Base-by-base conservation (phyloP, 2,329 filamentous ascomycete genomes). In the Pyrenochaeta sp. region DNA sequence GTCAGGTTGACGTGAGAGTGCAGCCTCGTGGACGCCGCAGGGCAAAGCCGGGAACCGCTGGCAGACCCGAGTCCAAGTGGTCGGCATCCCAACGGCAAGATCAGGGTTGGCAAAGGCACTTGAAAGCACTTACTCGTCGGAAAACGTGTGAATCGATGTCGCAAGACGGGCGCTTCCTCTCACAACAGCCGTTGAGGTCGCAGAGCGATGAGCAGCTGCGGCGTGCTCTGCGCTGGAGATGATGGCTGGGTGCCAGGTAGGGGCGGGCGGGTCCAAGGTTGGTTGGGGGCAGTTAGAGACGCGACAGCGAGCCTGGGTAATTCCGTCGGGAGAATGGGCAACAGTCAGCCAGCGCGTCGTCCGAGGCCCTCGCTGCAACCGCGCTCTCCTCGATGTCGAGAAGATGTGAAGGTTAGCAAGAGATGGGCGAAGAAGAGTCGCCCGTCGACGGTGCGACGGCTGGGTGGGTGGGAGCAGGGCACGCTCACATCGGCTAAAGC, bases 1-100 rank as follows among this genome's bases (percentile, higher is more conserved):
- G 50, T 52, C 42, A 34, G 37, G 43, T 44, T 58, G 54, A 25
- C 49, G 45, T 54, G 48, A 19, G 19, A 36, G 27, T 32, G 34
- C 42, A 54, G 55, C 50, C 45, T 52, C 50, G 61, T 62, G 58
- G 51, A 49, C 32, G 47, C 53, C 54, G 55, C 57, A 65, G 57
- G 54, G 54, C 57, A 48, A 55, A 45, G 54, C 43, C 59, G 32
- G 34, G 53, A 43, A 50, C 50, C 42, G 50, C 59, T 62, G 59
- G 65, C 54, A 50, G 52, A 45, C 42, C 53, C 61, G 58, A 51
- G 49, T 25, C 65, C 60, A 45, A 48, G 52, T 43, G 37, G 32
- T 54, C 58, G 65, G 67, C 54, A 54, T 52, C 45, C 54, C 51
- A 58, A 47, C 39, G 46, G 54, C 42, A 52, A 44, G 52, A 54